Conservation (phyloP, 1,139 yeast species). For the Suhomyces choctaworum region DNA sequence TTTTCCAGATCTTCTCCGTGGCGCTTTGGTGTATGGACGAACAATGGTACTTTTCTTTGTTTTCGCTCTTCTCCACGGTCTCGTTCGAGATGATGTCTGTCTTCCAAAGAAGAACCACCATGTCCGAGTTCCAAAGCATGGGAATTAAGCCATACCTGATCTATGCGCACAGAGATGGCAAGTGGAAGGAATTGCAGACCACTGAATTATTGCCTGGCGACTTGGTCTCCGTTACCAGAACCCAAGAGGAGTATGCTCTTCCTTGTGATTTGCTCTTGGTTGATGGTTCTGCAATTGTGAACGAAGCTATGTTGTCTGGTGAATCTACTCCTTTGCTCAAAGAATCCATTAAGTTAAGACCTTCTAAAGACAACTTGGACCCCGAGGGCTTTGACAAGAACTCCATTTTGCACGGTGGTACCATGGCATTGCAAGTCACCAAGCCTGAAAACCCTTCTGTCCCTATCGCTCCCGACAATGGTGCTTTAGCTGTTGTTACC, state of each 20-base stretch:
- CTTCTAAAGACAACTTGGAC: conserved; percentile 63
- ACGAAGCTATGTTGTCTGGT: conserved; percentile 98
- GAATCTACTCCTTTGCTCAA: conserved; percentile 96
- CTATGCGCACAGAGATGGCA: conserved; percentile 65
- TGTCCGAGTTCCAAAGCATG: conserved; percentile 95
- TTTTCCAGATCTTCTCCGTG: conserved; percentile 93
- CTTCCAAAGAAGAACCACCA: conserved; percentile 90
- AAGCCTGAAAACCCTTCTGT: conserved; percentile 55
- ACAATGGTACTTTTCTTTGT: conserved; percentile 92
- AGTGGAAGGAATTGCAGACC: conserved; percentile 73
- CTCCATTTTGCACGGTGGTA: conserved; percentile 92
- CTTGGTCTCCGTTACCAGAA: conserved; percentile 81
- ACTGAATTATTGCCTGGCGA: conserved; percentile 89
- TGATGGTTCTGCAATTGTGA: conserved; percentile 89
- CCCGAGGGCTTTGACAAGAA: conserved; percentile 86
- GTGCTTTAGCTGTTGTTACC: conserved; percentile 87
- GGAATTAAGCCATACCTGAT: conserved; percentile 89
- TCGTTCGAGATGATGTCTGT: conserved; percentile 95
- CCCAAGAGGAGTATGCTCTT: conserved; percentile 86
- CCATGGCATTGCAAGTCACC: conserved; percentile 91
- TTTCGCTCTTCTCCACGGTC: conserved; percentile 88
- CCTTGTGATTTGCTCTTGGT: conserved; percentile 93
- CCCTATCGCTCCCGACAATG: conserved; percentile 78
- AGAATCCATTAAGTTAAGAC: conserved; percentile 86
- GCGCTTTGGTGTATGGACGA: conserved; percentile 97